Base-by-base conservation (phyloP, 2,329 filamentous ascomycete species). In the Fusarium tricinctum region DNA sequence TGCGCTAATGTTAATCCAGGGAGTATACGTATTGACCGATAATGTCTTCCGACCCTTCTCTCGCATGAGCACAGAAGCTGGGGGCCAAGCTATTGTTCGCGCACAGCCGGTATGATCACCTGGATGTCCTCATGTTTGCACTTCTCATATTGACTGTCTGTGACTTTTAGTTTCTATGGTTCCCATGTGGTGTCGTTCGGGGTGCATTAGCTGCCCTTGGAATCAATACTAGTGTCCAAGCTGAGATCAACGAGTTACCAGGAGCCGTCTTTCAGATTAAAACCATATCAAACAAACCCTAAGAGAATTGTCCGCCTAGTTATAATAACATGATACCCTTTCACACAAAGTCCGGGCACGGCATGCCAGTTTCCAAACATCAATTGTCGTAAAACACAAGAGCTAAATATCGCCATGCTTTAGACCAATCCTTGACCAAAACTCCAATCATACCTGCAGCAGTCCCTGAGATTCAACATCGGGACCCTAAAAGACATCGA, bases 241-340 rank as follows among this genome's bases (percentile, higher is more conserved):
- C 94, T 6, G 96, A 97, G 81, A 92, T 92, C 55, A 91, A 85
- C 57, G 95, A 97, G 77, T 84, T 99, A 55, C 96, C 96, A 1
- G 88, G 88, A 8, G 96, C 95, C 35, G 93, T 94, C 1, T 99
- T 99, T 78, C 96, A 99, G 81, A 97, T 99, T 78, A 97, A 97
- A 82, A 96, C 92, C 39, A 83, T 91, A 51, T 86, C 89, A 26
- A 93, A 80, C 80, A 87, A 75, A 91, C 83, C 74, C 63, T 66
- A 61, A 58, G 47, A 66, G 53, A 55, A 59, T 57, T 43, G 46
- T 56, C 50, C 53, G 58, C 56, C 51, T 62, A 67, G 50, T 52
- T 66, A 60, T 55, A 70, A 61, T 68, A 55, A 57, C 64, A 74
- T 66, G 69, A 74, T 72, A 73, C 69, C 70, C 68, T 72, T 63